Evolutionary conservation across 306 rosid species (phyloP).

Genomic region (Vigna angularis): DNA sequence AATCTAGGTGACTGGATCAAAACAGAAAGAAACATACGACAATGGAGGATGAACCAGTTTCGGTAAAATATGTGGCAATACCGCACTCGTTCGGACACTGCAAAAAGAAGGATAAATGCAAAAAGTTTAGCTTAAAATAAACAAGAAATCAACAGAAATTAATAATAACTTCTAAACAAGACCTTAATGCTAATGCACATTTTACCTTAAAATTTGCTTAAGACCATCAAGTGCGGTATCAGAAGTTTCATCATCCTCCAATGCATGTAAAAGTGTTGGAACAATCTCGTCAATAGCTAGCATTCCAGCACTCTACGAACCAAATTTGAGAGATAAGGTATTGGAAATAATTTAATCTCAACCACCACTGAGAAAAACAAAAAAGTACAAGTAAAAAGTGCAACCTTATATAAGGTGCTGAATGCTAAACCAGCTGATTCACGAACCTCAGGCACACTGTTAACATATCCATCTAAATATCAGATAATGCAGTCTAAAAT

Average conservation of each 20-base stretch:
- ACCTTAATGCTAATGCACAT: constrained; percentile 6
- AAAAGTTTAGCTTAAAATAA: constrained; percentile 38
- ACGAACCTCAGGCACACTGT: constrained; percentile 86
- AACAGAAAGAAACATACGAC: constrained; percentile 65
- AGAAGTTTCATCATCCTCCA: constrained; percentile 90
- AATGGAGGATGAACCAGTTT: constrained; percentile 92
- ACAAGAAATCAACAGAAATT: background rate
- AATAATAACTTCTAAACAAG: constrained; percentile 18
- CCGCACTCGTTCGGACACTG: constrained; percentile 93
- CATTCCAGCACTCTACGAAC: constrained; percentile 91
- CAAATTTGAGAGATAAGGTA: constrained; percentile 22
- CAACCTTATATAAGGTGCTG: constrained; percentile 95
- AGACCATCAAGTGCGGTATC: constrained; percentile 99
- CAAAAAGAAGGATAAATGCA: constrained; percentile 29
- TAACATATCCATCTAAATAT: constrained; percentile 40
- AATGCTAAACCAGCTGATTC: constrained; percentile 97
- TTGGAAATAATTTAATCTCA: constrained; percentile 7
- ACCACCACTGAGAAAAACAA: background rate
- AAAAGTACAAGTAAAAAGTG: background rate
- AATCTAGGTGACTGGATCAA: constrained; percentile 28
- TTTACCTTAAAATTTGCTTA: constrained; percentile 92
- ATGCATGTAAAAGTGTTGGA: constrained; percentile 93
- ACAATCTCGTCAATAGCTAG: constrained; percentile 98
- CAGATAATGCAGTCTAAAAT: constrained; percentile 18
- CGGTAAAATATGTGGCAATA: constrained; percentile 95